A percentile compares a stretch with the other conserved stretches of the same genome.
phyloP scores from a whole-genome alignment of 108 stramenopile species.

The Aureococcus anophagefferens region DNA sequence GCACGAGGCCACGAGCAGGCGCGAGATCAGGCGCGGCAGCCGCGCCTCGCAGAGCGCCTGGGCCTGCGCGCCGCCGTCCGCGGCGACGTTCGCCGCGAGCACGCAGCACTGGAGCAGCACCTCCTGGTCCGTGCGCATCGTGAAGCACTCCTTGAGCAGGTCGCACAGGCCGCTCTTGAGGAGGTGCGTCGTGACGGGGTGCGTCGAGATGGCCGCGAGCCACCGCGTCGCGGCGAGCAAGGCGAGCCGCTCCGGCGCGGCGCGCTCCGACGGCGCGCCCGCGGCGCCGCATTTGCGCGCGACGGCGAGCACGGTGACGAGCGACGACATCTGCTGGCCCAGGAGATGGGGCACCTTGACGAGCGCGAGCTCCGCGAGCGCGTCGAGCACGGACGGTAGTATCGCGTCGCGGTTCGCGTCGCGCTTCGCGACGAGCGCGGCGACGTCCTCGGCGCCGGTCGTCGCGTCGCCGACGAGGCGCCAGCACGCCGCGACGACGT shows the following conservation, averaged over 20 bases:
- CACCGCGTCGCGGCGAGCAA: not conserved
- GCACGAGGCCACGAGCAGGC: not conserved
- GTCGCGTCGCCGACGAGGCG: no score
- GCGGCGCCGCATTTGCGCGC: not conserved
- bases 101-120: not conserved
- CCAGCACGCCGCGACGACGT: no score
- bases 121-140: not conserved
- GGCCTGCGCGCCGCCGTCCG: not conserved
- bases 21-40: not conserved
- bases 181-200: not conserved
- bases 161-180: not conserved
- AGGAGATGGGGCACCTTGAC: not conserved
- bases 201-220: not conserved
- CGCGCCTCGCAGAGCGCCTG: not conserved
- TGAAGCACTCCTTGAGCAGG: not conserved
- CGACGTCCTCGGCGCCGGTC: not conserved
- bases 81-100: not conserved
- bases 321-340: not conserved
- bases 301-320: not conserved
- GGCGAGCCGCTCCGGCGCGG: not conserved
- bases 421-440: not conserved
- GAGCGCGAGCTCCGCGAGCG: not conserved
- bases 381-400: not conserved
- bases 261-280: not conserved
- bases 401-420: not conserved